phyloP scores from a whole-genome alignment of 441 rosid genomes.

The Hura crepitans region DNA sequence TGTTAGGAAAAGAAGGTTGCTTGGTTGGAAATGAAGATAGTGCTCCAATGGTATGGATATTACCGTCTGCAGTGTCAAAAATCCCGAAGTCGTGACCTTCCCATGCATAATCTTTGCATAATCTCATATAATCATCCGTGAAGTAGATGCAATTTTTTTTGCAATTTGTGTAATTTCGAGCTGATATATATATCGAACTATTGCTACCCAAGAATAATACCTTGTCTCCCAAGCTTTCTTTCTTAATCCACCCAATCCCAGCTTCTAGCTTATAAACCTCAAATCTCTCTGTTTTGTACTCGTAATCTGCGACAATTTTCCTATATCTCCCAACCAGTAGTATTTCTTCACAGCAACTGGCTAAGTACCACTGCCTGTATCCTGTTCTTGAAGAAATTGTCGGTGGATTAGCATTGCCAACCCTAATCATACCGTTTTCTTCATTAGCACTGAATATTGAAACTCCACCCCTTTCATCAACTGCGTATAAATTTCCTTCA shows the following conservation, averaged over 20 bases:
- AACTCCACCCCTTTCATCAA: slow-evolving; percentile 17
- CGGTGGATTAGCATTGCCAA: slow-evolving; percentile 2
- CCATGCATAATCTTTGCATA: slow-evolving; percentile 16
- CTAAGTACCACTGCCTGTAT: slow-evolving; percentile 17
- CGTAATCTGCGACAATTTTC: slow-evolving; percentile 15
- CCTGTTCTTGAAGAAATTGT: not conserved
- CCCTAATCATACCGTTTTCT: not conserved
- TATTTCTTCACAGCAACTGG: slow-evolving; percentile 5
- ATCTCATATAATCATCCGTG: slow-evolving; percentile 21
- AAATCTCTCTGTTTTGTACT: slow-evolving; percentile 14
- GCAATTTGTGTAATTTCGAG: not conserved
- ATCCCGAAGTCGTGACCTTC: slow-evolving; percentile 20
- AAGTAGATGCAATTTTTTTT: slow-evolving; percentile 19
- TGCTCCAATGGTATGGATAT: slow-evolving; percentile 1
- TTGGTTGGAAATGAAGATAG: slow-evolving; percentile 7
- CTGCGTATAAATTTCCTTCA: not conserved
- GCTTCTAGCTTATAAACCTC: slow-evolving; percentile 9
- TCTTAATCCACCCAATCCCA: not conserved
- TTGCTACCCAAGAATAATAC: slow-evolving; percentile 16
- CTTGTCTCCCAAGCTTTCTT: slow-evolving; percentile 15
- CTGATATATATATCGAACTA: slow-evolving; percentile 6
- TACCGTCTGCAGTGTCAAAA: slow-evolving; percentile 9
- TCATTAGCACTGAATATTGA: not conserved
- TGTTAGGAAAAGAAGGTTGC: slow-evolving; percentile 7
- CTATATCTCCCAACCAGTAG: slow-evolving; percentile 7